phyloP scores from a whole-genome alignment of 345 rosid genomes.

The Excoecaria cochinchinensis region DNA sequence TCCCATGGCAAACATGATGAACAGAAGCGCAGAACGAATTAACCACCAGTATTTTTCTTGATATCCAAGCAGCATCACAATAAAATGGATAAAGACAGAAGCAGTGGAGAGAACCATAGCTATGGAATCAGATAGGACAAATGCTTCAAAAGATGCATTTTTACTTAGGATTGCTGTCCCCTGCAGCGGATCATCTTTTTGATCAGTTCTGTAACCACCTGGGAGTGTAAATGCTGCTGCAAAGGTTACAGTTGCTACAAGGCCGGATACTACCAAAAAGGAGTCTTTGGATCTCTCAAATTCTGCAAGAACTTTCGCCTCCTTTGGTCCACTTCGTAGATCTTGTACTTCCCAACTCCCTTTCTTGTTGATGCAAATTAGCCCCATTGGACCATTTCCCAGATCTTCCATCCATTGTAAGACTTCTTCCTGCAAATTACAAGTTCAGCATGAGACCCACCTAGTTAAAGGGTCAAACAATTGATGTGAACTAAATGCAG shows the following conservation, averaged over 20 bases:
- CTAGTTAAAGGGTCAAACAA: too few species aligned
- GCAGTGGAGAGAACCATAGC: constrained; percentile 17
- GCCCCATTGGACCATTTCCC: background rate
- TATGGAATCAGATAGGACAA: constrained; percentile 6
- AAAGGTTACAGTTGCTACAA: constrained; percentile 24
- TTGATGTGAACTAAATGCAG: background rate
- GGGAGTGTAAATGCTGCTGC: constrained; percentile 23
- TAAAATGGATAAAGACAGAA: constrained; percentile 5
- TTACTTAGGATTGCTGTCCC: constrained; percentile 13
- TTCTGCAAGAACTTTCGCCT: background rate
- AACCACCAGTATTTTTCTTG: background rate
- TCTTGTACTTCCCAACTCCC: background rate
- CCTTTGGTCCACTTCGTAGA: background rate
- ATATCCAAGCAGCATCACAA: background rate
- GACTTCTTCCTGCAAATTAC: background rate
- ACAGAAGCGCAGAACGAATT: constrained; percentile 3
- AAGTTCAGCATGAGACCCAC: background rate
- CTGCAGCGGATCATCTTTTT: background rate
- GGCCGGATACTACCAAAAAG: constrained; percentile 9
- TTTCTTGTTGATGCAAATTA: background rate
- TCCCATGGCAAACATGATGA: constrained; percentile 1
- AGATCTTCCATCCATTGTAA: constrained; percentile 5
- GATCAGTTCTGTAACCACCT: constrained; percentile 24
- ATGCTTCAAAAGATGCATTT: constrained; percentile 7
- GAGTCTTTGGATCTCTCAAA: background rate